Evolutionary conservation across 2,329 filamentous ascomycete species (phyloP).

Genomic region (Fusarium papillatum): DNA sequence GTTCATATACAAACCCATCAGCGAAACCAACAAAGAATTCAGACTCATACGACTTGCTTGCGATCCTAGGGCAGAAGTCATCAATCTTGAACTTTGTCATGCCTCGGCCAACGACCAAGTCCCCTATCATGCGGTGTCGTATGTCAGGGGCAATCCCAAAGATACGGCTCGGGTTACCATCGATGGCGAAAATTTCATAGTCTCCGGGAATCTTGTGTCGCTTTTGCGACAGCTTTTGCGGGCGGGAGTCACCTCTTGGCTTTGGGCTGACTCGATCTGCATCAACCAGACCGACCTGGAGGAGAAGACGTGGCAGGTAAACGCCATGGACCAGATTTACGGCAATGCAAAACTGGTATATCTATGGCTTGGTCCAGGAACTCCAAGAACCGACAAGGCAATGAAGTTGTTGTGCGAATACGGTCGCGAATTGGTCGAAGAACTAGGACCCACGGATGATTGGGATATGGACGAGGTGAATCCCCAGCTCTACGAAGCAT

Average conservation of each 20-base stretch:
- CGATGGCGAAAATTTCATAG: not conserved
- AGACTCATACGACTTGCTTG: conserved; percentile 27
- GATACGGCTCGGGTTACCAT: not conserved
- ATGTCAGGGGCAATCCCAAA: conserved; percentile 31
- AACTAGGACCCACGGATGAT: not conserved
- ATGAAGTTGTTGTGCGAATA: conserved; percentile 19
- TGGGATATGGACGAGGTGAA: not conserved
- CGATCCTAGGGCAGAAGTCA: not conserved
- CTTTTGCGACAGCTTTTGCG: conserved; percentile 21
- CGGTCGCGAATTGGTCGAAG: conserved; percentile 1
- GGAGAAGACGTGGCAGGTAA: conserved; percentile 37
- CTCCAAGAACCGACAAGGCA: conserved; percentile 2
- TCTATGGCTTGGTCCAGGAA: conserved; percentile 35
- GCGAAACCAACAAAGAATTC: conserved; percentile 15
- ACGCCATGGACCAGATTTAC: conserved; percentile 34
- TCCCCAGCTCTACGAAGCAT: not conserved
- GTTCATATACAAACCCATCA: conserved; percentile 7
- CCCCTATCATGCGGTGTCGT: conserved; percentile 35
- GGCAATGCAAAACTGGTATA: conserved; percentile 24
- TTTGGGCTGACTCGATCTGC: conserved; percentile 42
- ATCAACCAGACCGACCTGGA: conserved; percentile 31
- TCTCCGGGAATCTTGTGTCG: conserved; percentile 20
- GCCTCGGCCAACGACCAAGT: conserved; percentile 3
- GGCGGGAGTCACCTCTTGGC: conserved; percentile 9
- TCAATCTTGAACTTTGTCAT: conserved; percentile 26